Evolutionary conservation across 495 filamentous ascomycete species (phyloP).

Genomic region (Aspergillus baeticus): DNA sequence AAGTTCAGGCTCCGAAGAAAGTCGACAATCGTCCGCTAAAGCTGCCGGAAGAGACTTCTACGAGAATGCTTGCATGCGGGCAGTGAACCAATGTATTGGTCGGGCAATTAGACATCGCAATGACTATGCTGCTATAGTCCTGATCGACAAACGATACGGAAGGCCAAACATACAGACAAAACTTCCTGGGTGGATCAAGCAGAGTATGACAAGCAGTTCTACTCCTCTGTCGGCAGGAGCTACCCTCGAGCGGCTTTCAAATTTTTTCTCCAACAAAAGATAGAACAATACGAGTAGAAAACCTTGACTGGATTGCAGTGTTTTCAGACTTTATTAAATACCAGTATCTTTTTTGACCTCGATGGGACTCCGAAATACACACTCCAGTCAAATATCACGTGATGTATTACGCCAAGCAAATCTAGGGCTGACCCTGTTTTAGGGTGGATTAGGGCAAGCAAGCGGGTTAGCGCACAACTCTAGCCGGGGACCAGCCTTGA

Average conservation of each 20-base stretch:
- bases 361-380: too few species aligned
- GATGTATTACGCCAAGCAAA: slow-evolving; percentile 11
- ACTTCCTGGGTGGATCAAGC: slow-evolving; percentile 84
- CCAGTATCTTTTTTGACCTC: too few species aligned
- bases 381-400: slow-evolving; percentile 14
- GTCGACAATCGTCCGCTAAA: slow-evolving; percentile 45
- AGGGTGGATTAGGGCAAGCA: slow-evolving; percentile 42
- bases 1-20: slow-evolving; percentile 34
- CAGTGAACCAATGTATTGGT: slow-evolving; percentile 95
- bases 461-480: slow-evolving; percentile 46
- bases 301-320: too few species aligned
- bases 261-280: slow-evolving; percentile 31
- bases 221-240: slow-evolving; percentile 25
- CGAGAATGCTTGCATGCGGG: slow-evolving; percentile 93
- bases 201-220: slow-evolving; percentile 31
- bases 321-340: too few species aligned
- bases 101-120: slow-evolving; percentile 83
- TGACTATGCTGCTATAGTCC: slow-evolving; percentile 87
- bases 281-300: neutral
- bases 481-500: slow-evolving; percentile 36
- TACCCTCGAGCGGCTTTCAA: slow-evolving; percentile 32
- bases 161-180: slow-evolving; percentile 68
- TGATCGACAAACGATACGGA: slow-evolving; percentile 78
- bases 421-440: slow-evolving; percentile 18
- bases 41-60: slow-evolving; percentile 79